Conservation (phyloP, 1,139 yeast species). For the Arxiozyma bovina region DNA sequence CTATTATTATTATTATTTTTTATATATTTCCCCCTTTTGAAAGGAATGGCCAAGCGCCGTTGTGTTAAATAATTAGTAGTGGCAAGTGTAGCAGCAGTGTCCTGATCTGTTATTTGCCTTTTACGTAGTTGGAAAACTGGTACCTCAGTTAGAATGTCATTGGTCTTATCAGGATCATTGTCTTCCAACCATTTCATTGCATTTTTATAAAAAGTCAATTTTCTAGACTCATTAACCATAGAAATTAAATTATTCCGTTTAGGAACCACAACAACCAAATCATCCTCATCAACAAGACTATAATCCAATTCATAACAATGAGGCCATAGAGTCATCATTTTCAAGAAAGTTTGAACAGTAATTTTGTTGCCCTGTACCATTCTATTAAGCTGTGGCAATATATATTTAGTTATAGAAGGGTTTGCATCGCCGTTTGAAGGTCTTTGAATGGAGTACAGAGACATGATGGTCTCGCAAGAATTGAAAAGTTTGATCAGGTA, state of each 20-base stretch:
- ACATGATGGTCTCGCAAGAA: slow-evolving; percentile 22
- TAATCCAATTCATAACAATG: slow-evolving; percentile 19
- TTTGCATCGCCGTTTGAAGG: slow-evolving; percentile 6
- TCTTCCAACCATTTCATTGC: slow-evolving; percentile 21
- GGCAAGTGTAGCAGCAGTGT: background rate
- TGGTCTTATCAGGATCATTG: slow-evolving; percentile 5
- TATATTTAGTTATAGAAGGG: slow-evolving; percentile 14
- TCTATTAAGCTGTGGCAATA: slow-evolving; percentile 27
- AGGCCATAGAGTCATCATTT: slow-evolving; percentile 24
- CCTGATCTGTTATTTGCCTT: slow-evolving; percentile 11
- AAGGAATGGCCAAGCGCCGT: background rate
- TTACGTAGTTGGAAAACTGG: slow-evolving; percentile 19
- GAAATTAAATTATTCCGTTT: slow-evolving; percentile 11
- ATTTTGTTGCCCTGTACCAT: slow-evolving; percentile 21
- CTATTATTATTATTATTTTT: background rate
- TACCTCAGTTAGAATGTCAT: slow-evolving; percentile 9
- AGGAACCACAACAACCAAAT: slow-evolving; percentile 20
- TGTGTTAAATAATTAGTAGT: background rate
- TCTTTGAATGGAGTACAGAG: slow-evolving; percentile 23
- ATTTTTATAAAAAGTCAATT: slow-evolving; percentile 18
- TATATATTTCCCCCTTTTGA: background rate
- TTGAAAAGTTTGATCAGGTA: slow-evolving; percentile 21
- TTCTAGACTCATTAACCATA: slow-evolving; percentile 22
- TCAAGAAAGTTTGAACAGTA: slow-evolving; percentile 13
- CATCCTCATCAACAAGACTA: slow-evolving; percentile 14